Evolutionary conservation across 306 rosid species (phyloP), one percentile per base, ranked within the genome.

Genomic region (Hylodesmum podocarpum): DNA sequence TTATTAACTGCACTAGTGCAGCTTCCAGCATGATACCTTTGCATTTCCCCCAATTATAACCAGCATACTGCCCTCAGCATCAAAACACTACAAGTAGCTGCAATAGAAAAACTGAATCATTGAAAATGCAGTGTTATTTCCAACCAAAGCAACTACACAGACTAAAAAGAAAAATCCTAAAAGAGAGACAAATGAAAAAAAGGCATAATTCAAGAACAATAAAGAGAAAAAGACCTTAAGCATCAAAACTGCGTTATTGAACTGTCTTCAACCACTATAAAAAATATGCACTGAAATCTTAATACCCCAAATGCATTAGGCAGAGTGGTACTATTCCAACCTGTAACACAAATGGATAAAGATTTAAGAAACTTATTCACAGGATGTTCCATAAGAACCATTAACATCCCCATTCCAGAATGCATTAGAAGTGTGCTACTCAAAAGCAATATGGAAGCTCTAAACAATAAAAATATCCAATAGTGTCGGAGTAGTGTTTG

Each of bases 1-100:
- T 88, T 91, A 84, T 87, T 94, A 83, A 91, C 96, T 91, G 98
- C 96, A 94, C 96, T 85, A 88, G 92, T 82, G 94, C 96, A 91
- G 96, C 93, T 72, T 67, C 90, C 84, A 85, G 85, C 70, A 83
- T 88, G 94, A 91, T 87, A 84, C 91, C 94, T 90, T 82, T 90
- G 97, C 97, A 94, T 94, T 82, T 90, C 94, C 89, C 86, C 93
- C 72, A 81, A 90, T 90, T 89, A 81, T 83, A 85, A 94, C 86
- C 94, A 72, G 97, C 97, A 94, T 94, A 88, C 96, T 91, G 78
- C 88, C 88, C 90, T 83, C 85, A 88, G 91, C 96, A 91, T 89
- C 79, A 85, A 84, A 82, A 85, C 75, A 73, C 88, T 85, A 87
- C 57, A 80, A 58, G 79, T 73, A 70, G 85, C 81, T 81, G 81